Base-by-base conservation (phyloP, 192 early-diverging fungal genomes). In the Glomus cerebriforme region DNA sequence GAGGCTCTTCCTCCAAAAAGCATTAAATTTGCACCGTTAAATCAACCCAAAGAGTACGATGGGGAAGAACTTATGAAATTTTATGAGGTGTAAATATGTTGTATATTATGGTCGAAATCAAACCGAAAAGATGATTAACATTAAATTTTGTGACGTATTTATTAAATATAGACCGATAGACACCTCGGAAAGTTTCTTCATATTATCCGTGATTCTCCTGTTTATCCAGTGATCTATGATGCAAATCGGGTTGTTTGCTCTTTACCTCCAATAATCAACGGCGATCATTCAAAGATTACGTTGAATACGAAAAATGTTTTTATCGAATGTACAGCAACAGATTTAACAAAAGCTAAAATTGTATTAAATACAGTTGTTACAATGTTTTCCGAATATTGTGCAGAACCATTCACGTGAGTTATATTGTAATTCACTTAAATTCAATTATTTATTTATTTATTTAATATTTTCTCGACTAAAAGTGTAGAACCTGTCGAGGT, bases 191-290 rank as follows among this genome's bases (percentile, higher is more conserved):
- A 94, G 81, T 99, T 92, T 90, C 83, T 99, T 81, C 90, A 90
- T 67, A 99, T 99, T 81, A 99, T 99, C 81, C 90, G 93, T 54
- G 90, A 95, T 75, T 91, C 90, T 39, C 96, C 97, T 4, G 90
- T 92, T 26, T 99, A 93, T 82, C 98, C 98, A 32, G 91, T 98
- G 29, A 89, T 99, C 47, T 96, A 89, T 81, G 97, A 98, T 84
- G 85, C 90, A 59, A 93, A 91, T 26, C 89, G 90, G 67, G 85
- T 84, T 58, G 96, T 99, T 24, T 88, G 96, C 82, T 98, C 97
- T 60, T 86, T 99, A 76, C 98, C 98, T 39, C 98, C 98, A 32
- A 96, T 99, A 84, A 99, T 99, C 91, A 99, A 99, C 90, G 90
- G 94, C 79, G 90, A 99, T 76, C 95, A 97, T 84, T 97, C 96